Evolutionary conservation across 2,329 filamentous ascomycete genomes (phyloP).

Genomic region (Penicillium freii): DNA sequence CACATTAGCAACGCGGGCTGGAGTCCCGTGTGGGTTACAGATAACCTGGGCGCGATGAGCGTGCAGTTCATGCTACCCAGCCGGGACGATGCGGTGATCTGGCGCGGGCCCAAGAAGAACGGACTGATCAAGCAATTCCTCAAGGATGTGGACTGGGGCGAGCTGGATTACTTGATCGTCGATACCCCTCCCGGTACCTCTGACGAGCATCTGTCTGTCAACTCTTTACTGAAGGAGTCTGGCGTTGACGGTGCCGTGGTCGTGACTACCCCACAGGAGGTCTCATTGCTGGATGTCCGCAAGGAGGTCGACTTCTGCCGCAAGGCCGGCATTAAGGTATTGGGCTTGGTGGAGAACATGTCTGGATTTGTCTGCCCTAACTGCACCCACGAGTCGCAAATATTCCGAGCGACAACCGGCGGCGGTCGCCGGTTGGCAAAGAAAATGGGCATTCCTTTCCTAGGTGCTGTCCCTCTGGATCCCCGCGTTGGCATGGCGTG

Average conservation of each 20-base stretch:
- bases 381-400: slow-evolving; percentile 75
- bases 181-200: slow-evolving; percentile 94
- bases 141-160: slow-evolving; percentile 97
- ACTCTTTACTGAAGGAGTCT: slow-evolving; percentile 83
- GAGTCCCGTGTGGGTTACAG: slow-evolving; percentile 92
- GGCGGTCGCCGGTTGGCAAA: slow-evolving; percentile 76
- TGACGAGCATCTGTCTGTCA: slow-evolving; percentile 93
- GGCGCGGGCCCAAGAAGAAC: slow-evolving; percentile 98
- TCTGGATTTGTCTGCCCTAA: slow-evolving; percentile 93
- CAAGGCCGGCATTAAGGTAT: slow-evolving; percentile 83
- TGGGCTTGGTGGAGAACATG: slow-evolving; percentile 98
- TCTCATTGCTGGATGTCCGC: slow-evolving; percentile 83
- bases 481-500: slow-evolving; percentile 94
- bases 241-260: slow-evolving; percentile 92
- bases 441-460: slow-evolving; percentile 83
- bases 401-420: slow-evolving; percentile 88
- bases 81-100: slow-evolving; percentile 92
- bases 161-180: slow-evolving; percentile 86
- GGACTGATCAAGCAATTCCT: slow-evolving; percentile 96
- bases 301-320: slow-evolving; percentile 98
- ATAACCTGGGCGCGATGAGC: slow-evolving; percentile 94
- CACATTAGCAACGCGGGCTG: slow-evolving; percentile 85
- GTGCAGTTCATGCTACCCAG: slow-evolving; percentile 98
- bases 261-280: slow-evolving; percentile 93
- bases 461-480: slow-evolving; percentile 87